Evolutionary conservation across 2,329 filamentous ascomycete species (phyloP).

Genomic region (Penicillium sp.): DNA sequence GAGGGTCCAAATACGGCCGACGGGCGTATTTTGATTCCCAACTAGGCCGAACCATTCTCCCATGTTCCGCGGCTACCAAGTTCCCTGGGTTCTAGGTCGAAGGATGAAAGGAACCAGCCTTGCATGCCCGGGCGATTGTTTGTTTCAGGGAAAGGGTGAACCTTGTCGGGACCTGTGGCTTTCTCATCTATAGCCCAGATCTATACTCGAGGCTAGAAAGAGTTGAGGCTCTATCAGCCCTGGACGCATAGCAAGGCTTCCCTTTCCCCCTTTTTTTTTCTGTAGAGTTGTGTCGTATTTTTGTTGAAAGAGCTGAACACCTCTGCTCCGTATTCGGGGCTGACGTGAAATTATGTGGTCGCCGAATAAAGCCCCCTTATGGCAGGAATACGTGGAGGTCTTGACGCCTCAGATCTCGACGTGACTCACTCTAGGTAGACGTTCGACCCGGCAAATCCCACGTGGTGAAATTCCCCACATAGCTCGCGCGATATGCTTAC

Average conservation of each 20-base stretch:
- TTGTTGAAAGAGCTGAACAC: neutral
- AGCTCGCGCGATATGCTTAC: neutral
- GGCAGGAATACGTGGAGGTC: neutral
- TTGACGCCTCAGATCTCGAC: slow-evolving; percentile 7
- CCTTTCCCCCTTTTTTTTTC: neutral
- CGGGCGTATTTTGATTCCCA: too few species aligned
- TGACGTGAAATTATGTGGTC: neutral
- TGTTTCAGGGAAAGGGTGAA: neutral
- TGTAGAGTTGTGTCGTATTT: too few species aligned
- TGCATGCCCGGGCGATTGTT: too few species aligned
- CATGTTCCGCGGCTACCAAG: too few species aligned
- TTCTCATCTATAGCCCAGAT: neutral
- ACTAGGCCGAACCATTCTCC: too few species aligned
- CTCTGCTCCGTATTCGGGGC: neutral
- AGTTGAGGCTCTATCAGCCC: neutral
- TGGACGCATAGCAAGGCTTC: neutral
- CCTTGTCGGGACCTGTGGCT: neutral
- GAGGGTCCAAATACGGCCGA: neutral
- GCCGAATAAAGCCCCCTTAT: slow-evolving; percentile 1
- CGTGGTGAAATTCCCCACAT: slow-evolving; percentile 15
- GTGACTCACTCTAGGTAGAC: slow-evolving; percentile 4
- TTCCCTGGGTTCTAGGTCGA: neutral
- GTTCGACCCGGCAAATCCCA: slow-evolving; percentile 6
- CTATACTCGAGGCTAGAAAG: neutral
- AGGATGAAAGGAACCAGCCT: too few species aligned